These are phyloP conservation scores for Paecilomyces dactylethromorphus DNA, from an alignment of 2,329 filamentous ascomycete genomes.

Conservation along the genomic window DNA sequence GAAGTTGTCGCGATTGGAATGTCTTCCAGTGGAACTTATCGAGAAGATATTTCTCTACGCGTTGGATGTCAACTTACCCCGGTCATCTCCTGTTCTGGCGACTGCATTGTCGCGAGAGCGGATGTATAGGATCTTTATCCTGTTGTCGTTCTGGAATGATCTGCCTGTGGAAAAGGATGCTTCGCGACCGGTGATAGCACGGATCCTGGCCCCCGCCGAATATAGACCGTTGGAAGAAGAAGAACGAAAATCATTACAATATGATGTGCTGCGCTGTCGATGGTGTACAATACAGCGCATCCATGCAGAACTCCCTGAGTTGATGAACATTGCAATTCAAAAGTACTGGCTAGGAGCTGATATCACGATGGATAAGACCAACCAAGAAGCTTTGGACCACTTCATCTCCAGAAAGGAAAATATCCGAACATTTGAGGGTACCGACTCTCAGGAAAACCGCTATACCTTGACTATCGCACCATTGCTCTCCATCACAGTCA, in stretches of 20 bases:
- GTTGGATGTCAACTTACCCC: slow-evolving; percentile 39
- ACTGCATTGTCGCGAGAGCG: slow-evolving; percentile 32
- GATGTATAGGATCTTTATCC: slow-evolving; percentile 34
- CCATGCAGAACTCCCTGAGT: slow-evolving; percentile 23
- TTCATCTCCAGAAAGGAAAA: slow-evolving; percentile 16
- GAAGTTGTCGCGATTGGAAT: slow-evolving; percentile 33
- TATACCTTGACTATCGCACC: slow-evolving; percentile 17
- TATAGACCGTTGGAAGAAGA: slow-evolving; percentile 22
- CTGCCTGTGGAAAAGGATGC: slow-evolving; percentile 1
- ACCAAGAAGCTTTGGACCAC: slow-evolving; percentile 11
- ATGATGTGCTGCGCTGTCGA: slow-evolving; percentile 25
- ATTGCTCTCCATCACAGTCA: slow-evolving; percentile 13
- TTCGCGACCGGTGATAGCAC: slow-evolving; percentile 13
- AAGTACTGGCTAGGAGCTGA: slow-evolving; percentile 24
- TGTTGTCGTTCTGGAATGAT: slow-evolving; percentile 35
- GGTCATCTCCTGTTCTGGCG: slow-evolving; percentile 35
- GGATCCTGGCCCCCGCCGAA: slow-evolving; percentile 28
- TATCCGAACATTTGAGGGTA: slow-evolving; percentile 9
- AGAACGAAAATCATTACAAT: slow-evolving; percentile 27
- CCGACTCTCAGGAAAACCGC: neutral
- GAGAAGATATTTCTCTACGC: slow-evolving; percentile 47
- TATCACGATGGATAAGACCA: slow-evolving; percentile 13
- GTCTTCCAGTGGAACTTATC: slow-evolving; percentile 45
- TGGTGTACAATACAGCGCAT: slow-evolving; percentile 35
- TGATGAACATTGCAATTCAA: slow-evolving; percentile 27